Evolutionary conservation across 2,329 filamentous ascomycete genomes (phyloP).

Genomic region (Trichocomaceae sp.): DNA sequence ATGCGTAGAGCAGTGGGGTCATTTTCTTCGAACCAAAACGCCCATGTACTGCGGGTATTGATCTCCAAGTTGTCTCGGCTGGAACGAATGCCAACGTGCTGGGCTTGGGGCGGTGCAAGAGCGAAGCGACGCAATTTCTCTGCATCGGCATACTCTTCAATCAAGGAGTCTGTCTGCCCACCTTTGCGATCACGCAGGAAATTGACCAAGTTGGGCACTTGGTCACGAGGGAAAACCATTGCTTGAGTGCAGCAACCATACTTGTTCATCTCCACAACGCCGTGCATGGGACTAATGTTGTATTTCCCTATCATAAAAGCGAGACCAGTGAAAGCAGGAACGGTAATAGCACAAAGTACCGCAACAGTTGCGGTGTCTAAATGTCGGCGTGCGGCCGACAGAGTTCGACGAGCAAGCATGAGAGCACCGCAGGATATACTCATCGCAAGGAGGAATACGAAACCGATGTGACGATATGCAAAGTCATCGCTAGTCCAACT

Average conservation of each 20-base stretch:
- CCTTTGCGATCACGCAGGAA: conserved; percentile 14
- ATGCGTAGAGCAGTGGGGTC: conserved; percentile 15
- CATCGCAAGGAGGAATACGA: conserved; percentile 18
- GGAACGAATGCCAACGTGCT: conserved; percentile 24
- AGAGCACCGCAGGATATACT: conserved; percentile 8
- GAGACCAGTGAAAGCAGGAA: conserved; percentile 20
- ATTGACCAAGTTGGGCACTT: conserved; percentile 16
- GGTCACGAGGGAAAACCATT: conserved; percentile 24
- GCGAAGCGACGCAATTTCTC: conserved; percentile 6
- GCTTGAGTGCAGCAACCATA: conserved; percentile 31
- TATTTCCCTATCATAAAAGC: conserved; percentile 25
- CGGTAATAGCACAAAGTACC: conserved; percentile 17
- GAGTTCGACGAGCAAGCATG: conserved; percentile 12
- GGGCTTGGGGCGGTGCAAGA: conserved; percentile 22
- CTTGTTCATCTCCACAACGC: conserved; percentile 22
- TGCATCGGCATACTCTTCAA: conserved; percentile 22
- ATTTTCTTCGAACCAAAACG: conserved; percentile 25
- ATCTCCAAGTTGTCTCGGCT: conserved; percentile 22
- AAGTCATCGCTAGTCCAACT: conserved; percentile 22
- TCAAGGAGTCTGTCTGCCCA: conserved; percentile 23
- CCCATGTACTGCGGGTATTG: conserved; percentile 24
- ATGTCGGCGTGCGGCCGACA: conserved; percentile 8
- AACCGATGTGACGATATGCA: conserved; percentile 20
- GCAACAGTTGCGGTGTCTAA: conserved; percentile 17
- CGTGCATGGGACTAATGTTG: conserved; percentile 18